Evolutionary conservation across 2,329 filamentous ascomycete genomes (phyloP).

Genomic region (Xylariaceae sp.): DNA sequence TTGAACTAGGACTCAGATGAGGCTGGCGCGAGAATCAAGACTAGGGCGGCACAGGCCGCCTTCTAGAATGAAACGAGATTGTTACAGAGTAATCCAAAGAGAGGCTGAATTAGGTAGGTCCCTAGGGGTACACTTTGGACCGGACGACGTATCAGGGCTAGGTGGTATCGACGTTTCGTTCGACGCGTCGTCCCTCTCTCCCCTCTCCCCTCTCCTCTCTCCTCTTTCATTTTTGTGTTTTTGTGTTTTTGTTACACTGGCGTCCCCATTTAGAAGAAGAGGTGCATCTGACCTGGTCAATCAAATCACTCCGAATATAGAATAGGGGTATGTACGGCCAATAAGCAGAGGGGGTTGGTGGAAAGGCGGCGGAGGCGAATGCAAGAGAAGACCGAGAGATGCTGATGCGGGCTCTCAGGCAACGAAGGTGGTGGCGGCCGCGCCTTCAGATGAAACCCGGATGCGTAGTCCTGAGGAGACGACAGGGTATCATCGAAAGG

Average conservation of each 20-base stretch:
- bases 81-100: slow-evolving; percentile 10
- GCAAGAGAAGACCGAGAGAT: slow-evolving; percentile 20
- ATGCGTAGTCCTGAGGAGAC: slow-evolving; percentile 20
- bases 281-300: slow-evolving; percentile 12
- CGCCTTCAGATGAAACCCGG: slow-evolving; percentile 27
- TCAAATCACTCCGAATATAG: slow-evolving; percentile 20
- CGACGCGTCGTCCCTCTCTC: background rate
- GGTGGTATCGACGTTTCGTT: slow-evolving; percentile 16
- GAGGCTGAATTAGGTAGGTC: slow-evolving; percentile 21
- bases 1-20: slow-evolving; percentile 13
- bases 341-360: slow-evolving; percentile 16
- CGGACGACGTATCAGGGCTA: slow-evolving; percentile 12
- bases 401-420: slow-evolving; percentile 21
- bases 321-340: slow-evolving; percentile 12
- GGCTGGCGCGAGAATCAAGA: slow-evolving; percentile 2
- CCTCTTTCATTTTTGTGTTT: background rate
- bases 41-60: background rate
- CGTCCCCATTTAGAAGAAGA: background rate
- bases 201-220: background rate
- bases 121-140: background rate
- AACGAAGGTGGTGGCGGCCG: slow-evolving; percentile 19
- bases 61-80: slow-evolving; percentile 14
- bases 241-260: background rate
- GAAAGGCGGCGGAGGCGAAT: slow-evolving; percentile 19
- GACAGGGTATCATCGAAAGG: slow-evolving; percentile 23